Percentiles rank a stretch among this genome's conserved stretches.
These are phyloP conservation scores for Musa balbisiana DNA, from an alignment of 202 grass and related monocot species.

Conservation along the genomic window DNA sequence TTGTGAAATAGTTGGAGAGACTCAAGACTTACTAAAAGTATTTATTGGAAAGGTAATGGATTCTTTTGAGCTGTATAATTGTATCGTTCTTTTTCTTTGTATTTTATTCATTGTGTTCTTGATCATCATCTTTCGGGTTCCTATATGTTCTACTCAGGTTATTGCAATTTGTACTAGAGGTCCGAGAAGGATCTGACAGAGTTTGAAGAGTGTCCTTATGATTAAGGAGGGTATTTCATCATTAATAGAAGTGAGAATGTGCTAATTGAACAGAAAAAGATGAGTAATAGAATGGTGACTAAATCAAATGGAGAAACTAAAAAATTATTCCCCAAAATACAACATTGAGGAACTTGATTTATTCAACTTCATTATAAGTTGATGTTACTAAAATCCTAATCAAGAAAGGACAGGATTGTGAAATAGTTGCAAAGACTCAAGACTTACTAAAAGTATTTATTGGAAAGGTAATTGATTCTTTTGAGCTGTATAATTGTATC, in stretches of 20 bases:
- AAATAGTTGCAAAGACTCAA: constrained; percentile 70
- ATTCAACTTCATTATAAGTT: constrained; percentile 82
- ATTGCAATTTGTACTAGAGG: constrained; percentile 74
- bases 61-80: not conserved
- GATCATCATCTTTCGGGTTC: constrained; percentile 35
- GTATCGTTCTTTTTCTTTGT: not conserved
- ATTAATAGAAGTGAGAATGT: constrained; percentile 97
- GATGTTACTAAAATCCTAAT: constrained; percentile 82
- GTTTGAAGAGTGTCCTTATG: constrained; percentile 84
- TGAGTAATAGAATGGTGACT: too few relatives aligned
- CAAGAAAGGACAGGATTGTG: constrained; percentile 93
- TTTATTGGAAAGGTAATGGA: constrained; percentile 77
- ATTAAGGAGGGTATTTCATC: constrained; percentile 91
- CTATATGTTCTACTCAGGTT: constrained; percentile 94
- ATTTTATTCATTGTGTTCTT: constrained; percentile 17
- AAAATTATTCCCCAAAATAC: constrained; percentile 94
- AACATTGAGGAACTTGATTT: constrained; percentile 81
- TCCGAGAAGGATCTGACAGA: constrained; percentile 90
- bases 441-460: constrained; percentile 60
- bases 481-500: not conserved
- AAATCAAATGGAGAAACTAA: constrained; percentile 92
- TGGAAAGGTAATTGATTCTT: constrained; percentile 47
- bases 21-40: constrained; percentile 78
- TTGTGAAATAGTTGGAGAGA: constrained; percentile 89
- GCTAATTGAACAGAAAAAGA: constrained; percentile 93